These are phyloP conservation scores for Leishmania lainsoni DNA, from an alignment of 208 protist genomes.

Conservation along the genomic window DNA sequence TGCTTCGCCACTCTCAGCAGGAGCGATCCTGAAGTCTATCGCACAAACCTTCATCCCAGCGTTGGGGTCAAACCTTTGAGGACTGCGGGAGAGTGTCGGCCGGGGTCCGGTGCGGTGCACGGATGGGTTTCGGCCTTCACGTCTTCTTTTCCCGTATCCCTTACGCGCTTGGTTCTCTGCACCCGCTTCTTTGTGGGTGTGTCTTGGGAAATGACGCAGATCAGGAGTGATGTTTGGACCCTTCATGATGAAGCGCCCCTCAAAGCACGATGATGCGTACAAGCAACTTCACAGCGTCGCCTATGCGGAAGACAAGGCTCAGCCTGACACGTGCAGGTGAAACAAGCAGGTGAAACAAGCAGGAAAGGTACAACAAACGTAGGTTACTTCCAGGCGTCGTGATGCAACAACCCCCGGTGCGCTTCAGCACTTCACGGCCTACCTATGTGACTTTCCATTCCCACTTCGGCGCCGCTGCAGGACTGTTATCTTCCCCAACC, in stretches of 20 bases:
- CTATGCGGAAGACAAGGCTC: not conserved
- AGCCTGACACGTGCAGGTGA: not conserved
- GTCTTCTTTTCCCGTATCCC: not conserved
- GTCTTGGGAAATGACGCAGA: not conserved
- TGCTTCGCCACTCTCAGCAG: not conserved
- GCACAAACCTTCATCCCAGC: not conserved
- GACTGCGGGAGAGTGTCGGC: not conserved
- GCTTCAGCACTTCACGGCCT: not conserved
- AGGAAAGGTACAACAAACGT: not conserved
- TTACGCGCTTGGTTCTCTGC: not conserved
- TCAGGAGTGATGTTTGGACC: not conserved
- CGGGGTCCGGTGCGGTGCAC: not conserved
- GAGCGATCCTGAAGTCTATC: not conserved
- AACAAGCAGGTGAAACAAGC: not conserved
- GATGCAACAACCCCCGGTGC: not conserved
- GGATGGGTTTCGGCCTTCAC: not conserved
- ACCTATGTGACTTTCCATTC: not conserved
- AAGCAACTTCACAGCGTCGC: not conserved
- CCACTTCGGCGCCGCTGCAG: not conserved
- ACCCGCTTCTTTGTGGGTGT: not conserved
- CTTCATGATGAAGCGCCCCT: not conserved
- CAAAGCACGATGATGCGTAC: not conserved
- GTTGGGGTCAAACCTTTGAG: slow-evolving; percentile 4
- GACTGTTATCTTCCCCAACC: not conserved
- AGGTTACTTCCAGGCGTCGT: not conserved